Conservation (phyloP, 257 asterid species). For the Primulina huaijiensis region DNA sequence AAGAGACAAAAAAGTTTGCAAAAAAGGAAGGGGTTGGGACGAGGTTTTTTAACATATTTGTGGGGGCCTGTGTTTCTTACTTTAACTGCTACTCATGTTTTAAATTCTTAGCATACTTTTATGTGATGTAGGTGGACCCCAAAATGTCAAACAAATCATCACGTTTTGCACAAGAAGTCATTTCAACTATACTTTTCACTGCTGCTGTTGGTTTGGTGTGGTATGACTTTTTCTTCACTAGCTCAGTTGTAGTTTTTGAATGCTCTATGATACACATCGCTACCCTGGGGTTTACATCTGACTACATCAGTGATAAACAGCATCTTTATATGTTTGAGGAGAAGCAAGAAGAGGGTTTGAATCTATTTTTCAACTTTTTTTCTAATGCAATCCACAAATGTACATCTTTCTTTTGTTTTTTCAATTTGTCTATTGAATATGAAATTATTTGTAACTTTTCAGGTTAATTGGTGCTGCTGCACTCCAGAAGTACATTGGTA, state of each 20-base stretch:
- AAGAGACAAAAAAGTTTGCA: constrained; percentile 29
- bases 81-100: constrained; percentile 11
- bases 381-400: constrained; percentile 11
- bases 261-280: not conserved
- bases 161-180: constrained; percentile 71
- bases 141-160: constrained; percentile 66
- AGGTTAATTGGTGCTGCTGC: constrained; percentile 85
- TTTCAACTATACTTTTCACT: constrained; percentile 78
- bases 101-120: constrained; percentile 19
- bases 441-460: constrained; percentile 26
- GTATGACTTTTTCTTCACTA: constrained; percentile 41
- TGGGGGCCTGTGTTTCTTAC: not conserved
- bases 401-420: not conserved
- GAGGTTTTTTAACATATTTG: constrained; percentile 15
- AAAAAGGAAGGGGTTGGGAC: constrained; percentile 1
- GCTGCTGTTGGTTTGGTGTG: constrained; percentile 79
- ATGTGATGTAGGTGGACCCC: constrained; percentile 69
- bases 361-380: not conserved
- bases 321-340: not conserved
- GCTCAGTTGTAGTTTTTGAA: constrained; percentile 2
- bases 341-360: not conserved
- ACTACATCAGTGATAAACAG: not conserved
- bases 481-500: constrained; percentile 87
- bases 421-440: constrained; percentile 14
- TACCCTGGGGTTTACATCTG: not conserved